Evolutionary conservation across 768 basidiomycete genomes (phyloP), one percentile per base, ranked within the genome.

Genomic region (Tulasnella sp.): DNA sequence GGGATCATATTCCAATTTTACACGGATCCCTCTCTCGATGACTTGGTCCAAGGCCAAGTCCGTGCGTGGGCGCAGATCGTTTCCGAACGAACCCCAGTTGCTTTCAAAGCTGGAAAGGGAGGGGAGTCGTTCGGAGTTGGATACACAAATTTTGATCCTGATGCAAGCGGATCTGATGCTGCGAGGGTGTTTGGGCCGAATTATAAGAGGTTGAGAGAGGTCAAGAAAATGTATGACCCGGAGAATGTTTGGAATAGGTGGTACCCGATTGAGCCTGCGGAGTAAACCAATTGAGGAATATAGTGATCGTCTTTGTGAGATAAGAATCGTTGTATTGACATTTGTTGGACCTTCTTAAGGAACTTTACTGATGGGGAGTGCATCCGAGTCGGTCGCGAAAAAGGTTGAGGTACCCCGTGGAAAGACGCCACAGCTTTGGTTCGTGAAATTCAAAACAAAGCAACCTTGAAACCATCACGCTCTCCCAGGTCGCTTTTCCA

Each of bases 141-240:
- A 3, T 73, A 73, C 40, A n/a, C 39, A 42, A 58, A 73, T 38
- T 31, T 37, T 11, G 40, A 73, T 36, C 52, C 72, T 5, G 52
- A 58, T 25, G 54, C 54, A 11, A 37, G 14, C 12, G 58, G 34
- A 22, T 39, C 72, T 1, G 74, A 45, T 58, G 74, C 54, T 70
- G 38, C 25, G 11, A 52, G 31, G 34, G 54, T 74, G 36, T 78
- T 77, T 52, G 72, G 72, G 9, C 36, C 42, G 2, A 78, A 76
- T 40, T 78, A 74, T 42, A 5, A 15, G 7, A 45, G 71, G 31
- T 71, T 78, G 71, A 17, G 29, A 36, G 34, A 40, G 39, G 31
- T 78, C 29, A 78, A 78, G 71, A 75, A 31, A 34, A 67, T 38
- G 54, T 77, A 78, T 68, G 78, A 78, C 40, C 78, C 78, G 22